Evolutionary conservation across 169 alveolate species (phyloP), one percentile per base, ranked within the genome.

Genomic region (Plasmodium knowlesi): DNA sequence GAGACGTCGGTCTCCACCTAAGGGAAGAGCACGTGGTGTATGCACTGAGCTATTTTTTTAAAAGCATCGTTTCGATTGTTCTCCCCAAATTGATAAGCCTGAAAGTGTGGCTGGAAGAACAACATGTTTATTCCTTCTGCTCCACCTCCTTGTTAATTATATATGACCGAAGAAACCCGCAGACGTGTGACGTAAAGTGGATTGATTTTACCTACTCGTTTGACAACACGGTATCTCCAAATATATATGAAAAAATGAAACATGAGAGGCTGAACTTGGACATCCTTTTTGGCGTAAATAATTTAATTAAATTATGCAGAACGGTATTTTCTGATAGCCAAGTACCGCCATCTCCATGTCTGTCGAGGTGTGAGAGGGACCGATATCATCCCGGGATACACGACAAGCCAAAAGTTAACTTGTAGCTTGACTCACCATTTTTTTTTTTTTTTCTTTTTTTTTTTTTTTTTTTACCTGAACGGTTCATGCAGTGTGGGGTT

Each of bases 161-260:
- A 28, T 88, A 88, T 76, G 89, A 88, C 50, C 61, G 71, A 78
- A 88, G 81, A 1, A 88, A 88, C 19, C 86, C 94, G 2, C 81
- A 34, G 5, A 76, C 39, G 12, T 88, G 94, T 88, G 94, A 88
- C 46, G 25, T 88, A 8, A 88, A 79, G 82, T 88, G 94, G 94
- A 88, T 88, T 37, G 94, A 88, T 78, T 88, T 88, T 57, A 88
- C 94, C 4, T 88, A 88, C 28, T 76, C 94, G 16, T 88, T 88
- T 78, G 80, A 70, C 41, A 32, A 76, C 43, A 9, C 22, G 3
- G 28, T 34, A 19, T 34, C 30, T n/a, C 41, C 72, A 5, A 70
- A 30, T 9, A 76, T 67, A 12, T 53, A 19, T 2, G 61, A 50
- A 12, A 14, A 25, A 19, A n/a, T 50, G 76, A 61, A 61, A 19